Percentiles rank a stretch among this genome's conserved stretches.
These are phyloP conservation scores for Aspergillus kassunensis DNA, from an alignment of 495 filamentous ascomycete species.

Conservation along the genomic window DNA sequence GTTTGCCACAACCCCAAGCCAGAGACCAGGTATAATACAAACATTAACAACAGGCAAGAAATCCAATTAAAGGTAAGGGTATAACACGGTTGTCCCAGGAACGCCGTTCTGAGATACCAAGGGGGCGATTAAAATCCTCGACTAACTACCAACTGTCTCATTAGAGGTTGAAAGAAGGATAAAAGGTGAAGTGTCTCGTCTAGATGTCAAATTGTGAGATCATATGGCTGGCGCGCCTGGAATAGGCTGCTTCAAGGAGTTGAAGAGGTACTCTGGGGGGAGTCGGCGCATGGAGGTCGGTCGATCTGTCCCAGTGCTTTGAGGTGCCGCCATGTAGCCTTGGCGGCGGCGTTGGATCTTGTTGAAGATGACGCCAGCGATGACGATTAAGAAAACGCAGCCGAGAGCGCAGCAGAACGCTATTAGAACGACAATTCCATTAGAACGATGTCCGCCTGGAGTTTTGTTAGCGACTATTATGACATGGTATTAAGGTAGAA, in stretches of 20 bases:
- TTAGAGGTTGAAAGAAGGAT: too few relatives aligned
- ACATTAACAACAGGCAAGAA: conserved; percentile 3
- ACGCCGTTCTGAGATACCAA: conserved; percentile 29
- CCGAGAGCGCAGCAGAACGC: conserved; percentile 85
- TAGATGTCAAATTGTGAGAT: conserved; percentile 14
- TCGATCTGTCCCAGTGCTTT: conserved; percentile 63
- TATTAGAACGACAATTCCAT: conserved; percentile 87
- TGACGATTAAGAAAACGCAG: conserved; percentile 83
- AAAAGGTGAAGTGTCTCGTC: conserved; percentile 3
- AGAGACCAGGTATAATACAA: conserved; percentile 23
- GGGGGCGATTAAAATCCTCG: conserved; percentile 14
- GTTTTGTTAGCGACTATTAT: conserved; percentile 21
- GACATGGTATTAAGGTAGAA: neutral
- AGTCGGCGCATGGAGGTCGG: conserved; percentile 72
- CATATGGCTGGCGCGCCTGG: conserved; percentile 37
- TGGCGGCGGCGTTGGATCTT: conserved; percentile 78
- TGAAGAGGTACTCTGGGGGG: conserved; percentile 78
- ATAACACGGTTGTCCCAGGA: conserved; percentile 32
- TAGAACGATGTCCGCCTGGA: conserved; percentile 59
- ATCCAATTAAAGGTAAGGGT: conserved; percentile 33
- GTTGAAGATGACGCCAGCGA: conserved; percentile 77
- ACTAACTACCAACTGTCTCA: conserved; percentile 15
- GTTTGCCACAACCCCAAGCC: neutral
- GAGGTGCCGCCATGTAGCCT: conserved; percentile 81
- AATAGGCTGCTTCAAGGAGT: conserved; percentile 42